phyloP scores from a whole-genome alignment of 768 basidiomycete genomes.

The Trametes elegans region DNA sequence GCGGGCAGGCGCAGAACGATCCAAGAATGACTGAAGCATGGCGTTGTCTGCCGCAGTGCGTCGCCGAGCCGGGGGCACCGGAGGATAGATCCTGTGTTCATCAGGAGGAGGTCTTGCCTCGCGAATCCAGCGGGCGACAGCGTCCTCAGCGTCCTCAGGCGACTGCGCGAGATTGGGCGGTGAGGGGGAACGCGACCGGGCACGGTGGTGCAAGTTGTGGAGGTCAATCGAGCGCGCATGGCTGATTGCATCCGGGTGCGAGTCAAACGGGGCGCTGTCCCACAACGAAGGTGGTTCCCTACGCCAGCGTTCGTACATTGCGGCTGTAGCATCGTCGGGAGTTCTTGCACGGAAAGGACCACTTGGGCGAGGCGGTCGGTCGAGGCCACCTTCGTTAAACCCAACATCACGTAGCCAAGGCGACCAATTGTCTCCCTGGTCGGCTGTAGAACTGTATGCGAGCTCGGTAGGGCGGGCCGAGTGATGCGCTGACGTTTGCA shows the following conservation, averaged over 20 bases:
- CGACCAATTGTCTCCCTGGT: no score
- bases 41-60: slow-evolving; percentile 6
- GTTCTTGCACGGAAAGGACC: not conserved
- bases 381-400: no score
- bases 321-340: not conserved
- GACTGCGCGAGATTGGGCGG: no score
- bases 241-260: not conserved
- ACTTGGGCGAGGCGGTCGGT: not conserved
- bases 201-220: slow-evolving; percentile 4
- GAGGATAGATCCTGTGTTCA: no score
- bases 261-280: no score
- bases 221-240: not conserved
- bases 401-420: no score
- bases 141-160: no score
- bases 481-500: not conserved
- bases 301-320: no score
- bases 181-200: not conserved
- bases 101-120: no score
- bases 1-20: not conserved
- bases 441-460: no score
- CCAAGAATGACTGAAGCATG: slow-evolving; percentile 11
- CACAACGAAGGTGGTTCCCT: no score
- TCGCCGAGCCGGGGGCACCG: not conserved
- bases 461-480: no score
- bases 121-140: not conserved